Evolutionary conservation across 768 basidiomycete species (phyloP), one percentile per base, ranked within the genome.

Genomic region (Mycena alexandri): DNA sequence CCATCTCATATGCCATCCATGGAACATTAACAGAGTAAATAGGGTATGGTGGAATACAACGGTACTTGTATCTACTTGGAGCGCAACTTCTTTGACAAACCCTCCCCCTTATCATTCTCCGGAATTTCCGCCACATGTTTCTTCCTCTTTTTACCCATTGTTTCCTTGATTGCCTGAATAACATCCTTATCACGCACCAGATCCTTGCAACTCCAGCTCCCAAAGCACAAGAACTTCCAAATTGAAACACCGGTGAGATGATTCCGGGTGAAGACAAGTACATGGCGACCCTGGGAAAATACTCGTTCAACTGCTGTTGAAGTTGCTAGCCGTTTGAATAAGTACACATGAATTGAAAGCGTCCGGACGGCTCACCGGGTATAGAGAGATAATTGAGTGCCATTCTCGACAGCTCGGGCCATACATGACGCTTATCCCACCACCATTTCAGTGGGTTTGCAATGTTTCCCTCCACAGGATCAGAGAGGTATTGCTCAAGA

Each of bases 141-240:
- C 19, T 59, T 59, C 12, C 13, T 10, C 33, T 14, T 14, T 25
- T 19, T 48, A 22, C 52, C 52, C 55, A 59, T 59, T 8, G 5
- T 8, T 12, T 44, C 34, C 41, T 33, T 48, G 25, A 62, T 50
- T 36, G 52, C 70, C 3, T 50, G 61, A 24, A 67, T 52, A 10
- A 76, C 43, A 69, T 80, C 76, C 13, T 56, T 44, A 63, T 79
- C 73, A 29, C 75, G 73, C 1, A 82, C 68, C 0, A 77, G 59
- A 4, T 73, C 76, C 33, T 76, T 19, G 0, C 5, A 22, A 48
- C 74, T 77, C 81, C 81, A 83, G 1, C 38, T 58, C 9, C 76
- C 76, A 0, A 82, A 72, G 63, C 82, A 83, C 38, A 83, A 57
- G 7, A 79, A 56, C 0, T 75, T 73, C 1, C 72, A 65, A 0